These are phyloP conservation scores for Pseudogymnoascus pannorum DNA, from an alignment of 2,329 filamentous ascomycete genomes.

Conservation along the genomic window DNA sequence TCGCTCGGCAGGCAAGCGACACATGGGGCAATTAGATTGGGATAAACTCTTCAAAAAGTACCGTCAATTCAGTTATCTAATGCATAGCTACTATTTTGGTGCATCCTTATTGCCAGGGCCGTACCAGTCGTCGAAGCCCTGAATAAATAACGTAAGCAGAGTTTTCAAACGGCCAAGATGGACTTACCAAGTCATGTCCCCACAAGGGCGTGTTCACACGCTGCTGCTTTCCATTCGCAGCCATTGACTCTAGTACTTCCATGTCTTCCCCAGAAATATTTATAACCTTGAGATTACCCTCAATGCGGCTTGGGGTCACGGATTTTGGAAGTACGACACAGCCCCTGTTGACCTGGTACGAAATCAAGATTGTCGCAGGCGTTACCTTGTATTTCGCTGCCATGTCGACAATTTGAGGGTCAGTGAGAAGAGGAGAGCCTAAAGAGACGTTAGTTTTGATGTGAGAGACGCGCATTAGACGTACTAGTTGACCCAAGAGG, in stretches of 20 bases:
- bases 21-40: background rate
- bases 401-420: conserved; percentile 24
- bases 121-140: conserved; percentile 26
- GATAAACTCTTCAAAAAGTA: background rate
- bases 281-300: conserved; percentile 31
- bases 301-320: conserved; percentile 43
- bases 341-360: conserved; percentile 45
- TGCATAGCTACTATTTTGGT: background rate
- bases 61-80: background rate
- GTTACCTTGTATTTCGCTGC: conserved; percentile 44
- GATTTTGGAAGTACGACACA: conserved; percentile 47
- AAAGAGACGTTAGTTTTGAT: background rate
- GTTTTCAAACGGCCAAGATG: background rate
- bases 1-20: background rate
- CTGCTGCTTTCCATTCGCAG: conserved; percentile 28
- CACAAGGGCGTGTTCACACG: conserved; percentile 31
- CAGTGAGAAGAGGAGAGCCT: conserved; percentile 11
- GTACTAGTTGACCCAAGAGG: conserved; percentile 40
- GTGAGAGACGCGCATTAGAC: background rate
- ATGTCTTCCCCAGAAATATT: conserved; percentile 19
- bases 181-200: conserved; percentile 26
- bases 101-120: background rate
- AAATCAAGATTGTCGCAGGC: conserved; percentile 44
- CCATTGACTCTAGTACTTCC: conserved; percentile 24
- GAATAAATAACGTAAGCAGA: background rate